Base-by-base conservation (phyloP, 2,329 filamentous ascomycete genomes). In the Microsporum audouinii region DNA sequence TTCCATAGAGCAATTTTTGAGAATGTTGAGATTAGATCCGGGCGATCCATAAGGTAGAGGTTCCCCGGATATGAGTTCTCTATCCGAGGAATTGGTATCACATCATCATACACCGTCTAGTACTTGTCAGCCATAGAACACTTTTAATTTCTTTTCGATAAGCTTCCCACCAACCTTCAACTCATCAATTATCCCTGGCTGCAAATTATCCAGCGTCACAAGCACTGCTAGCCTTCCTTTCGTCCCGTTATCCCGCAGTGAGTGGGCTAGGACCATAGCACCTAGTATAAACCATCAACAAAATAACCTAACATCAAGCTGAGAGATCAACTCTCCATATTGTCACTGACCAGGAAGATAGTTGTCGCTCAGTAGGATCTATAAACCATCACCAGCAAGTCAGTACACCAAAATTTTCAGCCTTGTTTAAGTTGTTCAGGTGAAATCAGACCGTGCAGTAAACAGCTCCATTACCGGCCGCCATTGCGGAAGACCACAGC, bases 1-100 rank as follows among this genome's bases (percentile, higher is more conserved):
- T 87, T 88, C 94, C 94, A 99, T 17, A 99, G 80, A 66, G 89
- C 86, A 75, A 99, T 91, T 78, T 99, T 99, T 67, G 94, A 97
- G 71, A 97, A 97, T 65, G 91, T 88, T 33, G 91, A 92, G 70
- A 92, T 86, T 58, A 99, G 81, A 71, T 99, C 94, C 65, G 86
- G 83, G 59, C 94, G 88, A 72, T 91, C 86, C 91, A 99, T 96
- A 61, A 97, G 82, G 73, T 87, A 85, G 61, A 99, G 83, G 70
- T 97, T 97, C 62, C 84, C 85, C 2, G 89, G 88, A 49, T 82
- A 84, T 62, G 83, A 80, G 72, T 91, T 97, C 65, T 82, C 83
- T 70, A 96, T 86, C 65, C 86, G 85, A 60, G 87, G 82, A 61
- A 97, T 89, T 36, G 91, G 87, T 65, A 97, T 87, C 63, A 97